phyloP scores from a whole-genome alignment of 2,329 filamentous ascomycete genomes.

The Cytospora mali region DNA sequence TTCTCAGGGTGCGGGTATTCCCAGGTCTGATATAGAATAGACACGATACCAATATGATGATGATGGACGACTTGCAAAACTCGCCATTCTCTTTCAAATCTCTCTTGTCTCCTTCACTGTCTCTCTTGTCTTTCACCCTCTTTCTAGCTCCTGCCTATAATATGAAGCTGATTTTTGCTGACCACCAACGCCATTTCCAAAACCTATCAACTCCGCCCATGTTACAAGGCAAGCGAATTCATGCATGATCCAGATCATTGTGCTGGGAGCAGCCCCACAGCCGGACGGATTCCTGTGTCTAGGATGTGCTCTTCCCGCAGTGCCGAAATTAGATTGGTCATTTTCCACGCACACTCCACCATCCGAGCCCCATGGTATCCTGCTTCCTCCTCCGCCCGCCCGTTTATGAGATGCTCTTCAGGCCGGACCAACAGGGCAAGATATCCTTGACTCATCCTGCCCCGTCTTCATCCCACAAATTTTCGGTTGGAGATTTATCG shows the following conservation, averaged over 20 bases:
- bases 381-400: background rate
- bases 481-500: background rate
- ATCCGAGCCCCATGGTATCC: background rate
- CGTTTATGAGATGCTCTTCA: background rate
- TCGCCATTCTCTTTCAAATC: background rate
- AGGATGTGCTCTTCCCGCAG: background rate
- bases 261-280: background rate
- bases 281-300: background rate
- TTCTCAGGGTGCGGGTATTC: background rate
- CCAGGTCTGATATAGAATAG: background rate
- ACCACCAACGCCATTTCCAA: slow-evolving; percentile 17
- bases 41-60: slow-evolving; percentile 9
- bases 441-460: background rate
- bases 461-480: too few relatives aligned
- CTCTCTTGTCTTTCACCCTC: background rate
- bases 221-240: slow-evolving; percentile 6
- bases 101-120: background rate
- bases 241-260: background rate
- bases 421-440: background rate
- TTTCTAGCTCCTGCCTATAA: slow-evolving; percentile 1
- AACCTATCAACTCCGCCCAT: slow-evolving; percentile 7
- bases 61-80: background rate
- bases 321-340: slow-evolving; percentile 7
- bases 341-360: background rate
- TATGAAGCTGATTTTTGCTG: slow-evolving; percentile 22